Evolutionary conservation across 768 basidiomycete species (phyloP).

Genomic region (Leccinum rimulosum): DNA sequence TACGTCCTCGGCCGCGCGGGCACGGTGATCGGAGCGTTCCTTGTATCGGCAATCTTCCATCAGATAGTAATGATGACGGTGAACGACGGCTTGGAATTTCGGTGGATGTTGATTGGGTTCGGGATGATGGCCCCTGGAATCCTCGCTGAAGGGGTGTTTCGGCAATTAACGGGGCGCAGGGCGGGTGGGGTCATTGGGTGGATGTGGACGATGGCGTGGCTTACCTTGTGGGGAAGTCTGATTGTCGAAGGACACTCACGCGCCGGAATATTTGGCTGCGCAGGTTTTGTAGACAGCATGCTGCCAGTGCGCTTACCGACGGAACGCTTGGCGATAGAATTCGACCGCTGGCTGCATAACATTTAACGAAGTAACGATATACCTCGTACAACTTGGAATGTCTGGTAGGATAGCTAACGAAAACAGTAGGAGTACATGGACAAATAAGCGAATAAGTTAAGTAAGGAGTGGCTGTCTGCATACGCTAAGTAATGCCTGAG

Average conservation of each 20-base stretch:
- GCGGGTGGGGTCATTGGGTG: conserved; percentile 34
- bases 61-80: conserved; percentile 49
- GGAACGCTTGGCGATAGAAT: conserved; percentile 5
- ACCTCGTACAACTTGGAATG: not conserved
- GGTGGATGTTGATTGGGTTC: conserved; percentile 46
- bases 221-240: conserved; percentile 21
- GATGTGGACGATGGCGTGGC: conserved; percentile 35
- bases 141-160: conserved; percentile 40
- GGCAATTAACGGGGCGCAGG: conserved; percentile 20
- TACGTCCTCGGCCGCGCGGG: conserved; percentile 47
- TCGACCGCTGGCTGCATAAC: conserved; percentile 16
- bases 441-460: not conserved
- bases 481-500: not conserved
- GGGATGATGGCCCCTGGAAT: conserved; percentile 53
- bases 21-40: conserved; percentile 52
- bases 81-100: conserved; percentile 45
- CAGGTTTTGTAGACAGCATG: conserved; percentile 2
- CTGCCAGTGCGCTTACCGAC: conserved; percentile 10
- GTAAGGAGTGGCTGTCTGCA: not conserved
- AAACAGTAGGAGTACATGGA: not conserved
- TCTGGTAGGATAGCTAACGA: not conserved
- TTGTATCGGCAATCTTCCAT: conserved; percentile 57
- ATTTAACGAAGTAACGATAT: not conserved
- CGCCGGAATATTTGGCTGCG: conserved; percentile 9
- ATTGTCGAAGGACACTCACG: conserved; percentile 24